Evolutionary conservation across 139 green algal species (phyloP), one percentile per base, ranked within the genome.

Genomic region (Chlorella sorokiniana): DNA sequence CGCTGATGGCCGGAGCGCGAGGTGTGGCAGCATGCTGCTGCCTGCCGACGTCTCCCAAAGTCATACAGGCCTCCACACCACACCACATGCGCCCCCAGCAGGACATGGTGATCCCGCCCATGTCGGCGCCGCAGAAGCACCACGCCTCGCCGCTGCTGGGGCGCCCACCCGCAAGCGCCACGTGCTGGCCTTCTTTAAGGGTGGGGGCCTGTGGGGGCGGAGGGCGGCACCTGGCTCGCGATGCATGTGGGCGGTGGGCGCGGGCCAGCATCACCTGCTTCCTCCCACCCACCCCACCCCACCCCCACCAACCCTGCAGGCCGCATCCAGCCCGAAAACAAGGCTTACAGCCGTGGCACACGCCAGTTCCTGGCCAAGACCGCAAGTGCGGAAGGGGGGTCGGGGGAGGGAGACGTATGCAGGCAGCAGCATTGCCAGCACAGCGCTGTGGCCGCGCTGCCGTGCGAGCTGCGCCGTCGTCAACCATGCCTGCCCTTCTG

Each of bases 91-190:
- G 0, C 23, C 40, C 1, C 59, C 8, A n/a, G n/a, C 85, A 88
- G 80, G 87, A 92, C 62, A 67, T 92, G 64, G 69, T 92, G 1
- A 81, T 92, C 1, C 88, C 88, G 1, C 6, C 41, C 1, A 87
- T 90, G 65, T 83, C 83, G 78, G 29, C 48, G 0, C 85, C 85
- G 7, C 29, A 68, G 0, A 85, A 91, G 48, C 91, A 79, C 54
- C 1, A 5, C 1, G 1, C 14, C 2, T 89, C 86, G 3, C 87
- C 88, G 23, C 80, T 90, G 20, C 35, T 86, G n/a, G 84, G 2
- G 41, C 18, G 29, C 35, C 37, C 3, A 22, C 71, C 5, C 54
- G 33, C 51, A 42, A 65, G 2, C 81, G 86, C 9, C 70, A 76
- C 64, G 73, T 90, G 1, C 61, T 92, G 40, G 79, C 80, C 0